phyloP scores from a whole-genome alignment of 345 rosid species.

The Salix suchowensis region DNA sequence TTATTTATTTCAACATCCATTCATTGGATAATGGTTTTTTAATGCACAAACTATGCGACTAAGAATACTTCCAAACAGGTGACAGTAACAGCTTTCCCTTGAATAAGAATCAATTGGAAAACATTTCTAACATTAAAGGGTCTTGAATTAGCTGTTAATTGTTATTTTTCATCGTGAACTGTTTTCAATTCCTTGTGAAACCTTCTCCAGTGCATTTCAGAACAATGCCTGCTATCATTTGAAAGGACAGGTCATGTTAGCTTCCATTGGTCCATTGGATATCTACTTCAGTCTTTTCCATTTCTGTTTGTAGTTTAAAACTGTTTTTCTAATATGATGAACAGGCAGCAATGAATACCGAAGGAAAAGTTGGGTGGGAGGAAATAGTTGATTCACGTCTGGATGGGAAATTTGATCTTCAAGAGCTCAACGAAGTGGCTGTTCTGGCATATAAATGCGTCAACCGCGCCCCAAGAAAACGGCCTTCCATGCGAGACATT shows the following conservation, averaged over 20 bases:
- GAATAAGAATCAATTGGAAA: neutral
- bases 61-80: neutral
- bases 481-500: conserved; percentile 91
- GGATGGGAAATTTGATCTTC: conserved; percentile 60
- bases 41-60: neutral
- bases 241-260: neutral
- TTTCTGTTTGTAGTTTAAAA: neutral
- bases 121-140: neutral
- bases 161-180: neutral
- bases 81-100: neutral
- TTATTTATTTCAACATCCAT: neutral
- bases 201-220: neutral
- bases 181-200: neutral
- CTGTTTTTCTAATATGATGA: conserved; percentile 4
- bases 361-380: conserved; percentile 93
- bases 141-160: neutral
- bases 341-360: conserved; percentile 86
- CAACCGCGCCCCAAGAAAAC: conserved; percentile 62
- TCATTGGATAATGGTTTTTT: neutral
- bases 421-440: conserved; percentile 85
- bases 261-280: neutral
- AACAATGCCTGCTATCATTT: neutral
- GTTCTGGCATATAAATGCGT: conserved; percentile 85
- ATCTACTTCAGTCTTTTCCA: neutral
- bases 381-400: conserved; percentile 84